Conservation (phyloP, 306 rosid genomes). For the Vigna reflexopilosa region DNA sequence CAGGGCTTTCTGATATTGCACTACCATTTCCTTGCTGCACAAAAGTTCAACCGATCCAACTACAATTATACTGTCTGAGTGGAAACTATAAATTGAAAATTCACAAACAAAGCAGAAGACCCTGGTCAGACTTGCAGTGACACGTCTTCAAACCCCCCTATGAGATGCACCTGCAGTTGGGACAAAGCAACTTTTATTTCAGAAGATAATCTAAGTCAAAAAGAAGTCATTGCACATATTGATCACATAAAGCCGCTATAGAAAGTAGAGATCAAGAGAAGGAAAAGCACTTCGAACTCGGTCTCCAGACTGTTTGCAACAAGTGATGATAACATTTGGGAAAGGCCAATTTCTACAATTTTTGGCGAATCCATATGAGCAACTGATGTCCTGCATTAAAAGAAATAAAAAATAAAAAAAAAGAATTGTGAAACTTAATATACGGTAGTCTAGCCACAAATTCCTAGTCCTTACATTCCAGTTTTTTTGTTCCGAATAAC, state of each 20-base stretch:
- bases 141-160: constrained; percentile 89
- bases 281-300: constrained; percentile 64
- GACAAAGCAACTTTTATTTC: constrained; percentile 33
- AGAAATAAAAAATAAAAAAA: constrained; percentile 14
- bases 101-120: constrained; percentile 57
- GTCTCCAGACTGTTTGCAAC: constrained; percentile 51
- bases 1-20: constrained; percentile 44
- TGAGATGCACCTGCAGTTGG: constrained; percentile 75
- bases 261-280: constrained; percentile 37
- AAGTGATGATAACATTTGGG: constrained; percentile 74
- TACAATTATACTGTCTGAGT: constrained; percentile 49
- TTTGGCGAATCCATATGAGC: constrained; percentile 87
- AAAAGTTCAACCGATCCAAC: constrained; percentile 59
- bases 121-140: constrained; percentile 60
- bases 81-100: constrained; percentile 52
- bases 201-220: constrained; percentile 12
- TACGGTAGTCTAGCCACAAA: not conserved
- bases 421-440: not conserved
- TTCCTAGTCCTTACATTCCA: constrained; percentile 70
- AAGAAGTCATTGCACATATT: constrained; percentile 10
- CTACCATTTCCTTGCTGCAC: constrained; percentile 67
- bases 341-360: constrained; percentile 73
- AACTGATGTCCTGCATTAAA: constrained; percentile 67
- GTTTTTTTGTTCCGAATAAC: constrained; percentile 69
- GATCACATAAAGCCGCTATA: not conserved